phyloP scores from a whole-genome alignment of 2,329 filamentous ascomycete genomes.

The Dryadomyces sulphureus region DNA sequence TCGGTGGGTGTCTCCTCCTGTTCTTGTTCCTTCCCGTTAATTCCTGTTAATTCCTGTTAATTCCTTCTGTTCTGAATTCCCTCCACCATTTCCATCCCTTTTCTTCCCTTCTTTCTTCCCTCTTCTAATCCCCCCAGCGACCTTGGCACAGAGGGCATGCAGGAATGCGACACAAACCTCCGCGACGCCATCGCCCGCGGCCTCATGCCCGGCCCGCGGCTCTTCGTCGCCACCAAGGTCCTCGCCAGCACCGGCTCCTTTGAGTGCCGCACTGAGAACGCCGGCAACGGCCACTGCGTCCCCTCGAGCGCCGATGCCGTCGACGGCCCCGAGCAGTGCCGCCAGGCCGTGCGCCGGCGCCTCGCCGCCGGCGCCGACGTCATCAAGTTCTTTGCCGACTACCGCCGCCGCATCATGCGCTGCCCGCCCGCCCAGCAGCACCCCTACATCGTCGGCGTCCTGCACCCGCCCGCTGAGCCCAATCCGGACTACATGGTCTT shows the following conservation, averaged over 20 bases:
- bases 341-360: conserved; percentile 29
- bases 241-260: conserved; percentile 35
- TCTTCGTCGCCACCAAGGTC: conserved; percentile 38
- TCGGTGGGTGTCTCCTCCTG: no score
- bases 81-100: no score
- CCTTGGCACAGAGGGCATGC: conserved; percentile 36
- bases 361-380: conserved; percentile 33
- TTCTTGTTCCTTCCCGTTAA: no score
- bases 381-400: conserved; percentile 37
- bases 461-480: conserved; percentile 21
- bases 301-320: conserved; percentile 26
- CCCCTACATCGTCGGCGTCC: background rate
- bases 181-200: conserved; percentile 39
- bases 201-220: conserved; percentile 35
- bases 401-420: conserved; percentile 27
- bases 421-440: conserved; percentile 19
- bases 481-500: conserved; percentile 31
- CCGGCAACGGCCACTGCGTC: conserved; percentile 16
- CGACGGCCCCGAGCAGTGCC: conserved; percentile 30
- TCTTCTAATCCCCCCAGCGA: conserved; percentile 19
- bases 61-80: no score
- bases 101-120: no score
- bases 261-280: conserved; percentile 32
- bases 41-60: no score
- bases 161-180: conserved; percentile 32